Base-by-base conservation (phyloP, 352 stramenopile species). In the Lagenidium sp. region DNA sequence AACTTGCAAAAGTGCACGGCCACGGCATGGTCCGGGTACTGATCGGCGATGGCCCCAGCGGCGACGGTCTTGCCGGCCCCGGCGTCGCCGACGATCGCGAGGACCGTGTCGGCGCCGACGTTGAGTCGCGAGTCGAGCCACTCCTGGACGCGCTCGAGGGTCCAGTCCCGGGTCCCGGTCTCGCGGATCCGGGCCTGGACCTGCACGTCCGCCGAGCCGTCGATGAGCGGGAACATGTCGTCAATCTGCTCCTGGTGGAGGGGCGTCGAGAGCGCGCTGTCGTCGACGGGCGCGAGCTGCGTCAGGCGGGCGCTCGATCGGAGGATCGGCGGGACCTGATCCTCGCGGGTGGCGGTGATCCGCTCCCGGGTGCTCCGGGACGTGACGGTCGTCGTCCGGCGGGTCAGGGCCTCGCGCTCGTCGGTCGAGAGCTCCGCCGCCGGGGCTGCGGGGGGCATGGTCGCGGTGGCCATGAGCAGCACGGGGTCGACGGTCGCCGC, bases 221-320 rank as follows among this genome's bases (percentile, higher is more conserved):
- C 78, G n/a, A 91, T 60, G 10, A 85, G 55, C 22, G 78, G 78
- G 57, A 91, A 91, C 53, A 88, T 63, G n/a, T 88, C 70, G 52
- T 86, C 74, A 44, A 91, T 84, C 45, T 88, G 70, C 41, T 82
- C 61, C 32, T 74, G 47, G n/a, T 51, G 44, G 22, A 91, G 47
- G 7, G 78, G 78, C 19, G 59, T 81, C 15, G 75, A 88, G 24
- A 91, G 56, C 32, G 65, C 71, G 21, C 67, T 65, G 47, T 91
- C 78, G 1, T 71, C 75, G 2, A 91, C 71, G 0, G 78, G 74
- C 3, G 68, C 72, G 24, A 87, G 41, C 39, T 83, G 68, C 43
- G 78, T 85, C 4, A 85, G 47, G 20, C 78, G 54, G 13, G 55
- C 32, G 25, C 56, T 70, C n/a, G 53, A 38, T n/a, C 63, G 63